A percentile compares a stretch with the other conserved stretches of the same genome.
Evolutionary conservation across 768 basidiomycete genomes (phyloP).

Genomic region (Termitomyces sp.): DNA sequence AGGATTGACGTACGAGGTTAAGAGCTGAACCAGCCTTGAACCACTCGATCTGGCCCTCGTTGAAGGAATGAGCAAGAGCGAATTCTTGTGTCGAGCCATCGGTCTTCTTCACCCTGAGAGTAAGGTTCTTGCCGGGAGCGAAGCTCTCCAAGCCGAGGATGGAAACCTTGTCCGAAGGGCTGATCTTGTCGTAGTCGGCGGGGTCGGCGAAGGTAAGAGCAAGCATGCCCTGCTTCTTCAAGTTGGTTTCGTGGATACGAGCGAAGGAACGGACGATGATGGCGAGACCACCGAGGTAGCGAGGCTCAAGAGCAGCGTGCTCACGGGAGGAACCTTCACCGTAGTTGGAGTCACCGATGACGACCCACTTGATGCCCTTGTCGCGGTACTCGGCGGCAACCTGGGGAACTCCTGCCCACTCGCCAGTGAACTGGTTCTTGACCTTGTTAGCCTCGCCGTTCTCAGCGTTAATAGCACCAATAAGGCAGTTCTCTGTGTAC

Average conservation of each 20-base stretch:
- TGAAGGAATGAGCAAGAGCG: constrained; percentile 87
- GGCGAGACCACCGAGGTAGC: constrained; percentile 91
- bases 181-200: constrained; percentile 91
- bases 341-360: constrained; percentile 94
- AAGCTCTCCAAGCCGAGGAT: constrained; percentile 87
- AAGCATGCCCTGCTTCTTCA: constrained; percentile 99
- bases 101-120: constrained; percentile 73
- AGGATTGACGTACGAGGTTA: constrained; percentile 58
- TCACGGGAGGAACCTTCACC: constrained; percentile 98
- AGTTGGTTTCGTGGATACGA: constrained; percentile 95
- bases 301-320: constrained; percentile 94
- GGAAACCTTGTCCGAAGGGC: constrained; percentile 82
- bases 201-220: constrained; percentile 90
- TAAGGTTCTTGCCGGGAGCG: constrained; percentile 89
- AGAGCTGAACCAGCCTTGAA: constrained; percentile 97
- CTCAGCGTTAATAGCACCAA: constrained; percentile 94
- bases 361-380: constrained; percentile 91
- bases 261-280: constrained; percentile 97
- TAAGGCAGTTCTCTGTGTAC: constrained; percentile 83
- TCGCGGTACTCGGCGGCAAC: constrained; percentile 88
- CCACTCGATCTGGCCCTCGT: constrained; percentile 96
- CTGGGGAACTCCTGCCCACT: constrained; percentile 80
- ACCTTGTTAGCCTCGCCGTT: constrained; percentile 96
- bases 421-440: constrained; percentile 85
- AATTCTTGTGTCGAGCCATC: constrained; percentile 62